These are phyloP conservation scores for Spathaspora passalidarum DNA, from an alignment of 805 yeast genomes.

Conservation along the genomic window DNA sequence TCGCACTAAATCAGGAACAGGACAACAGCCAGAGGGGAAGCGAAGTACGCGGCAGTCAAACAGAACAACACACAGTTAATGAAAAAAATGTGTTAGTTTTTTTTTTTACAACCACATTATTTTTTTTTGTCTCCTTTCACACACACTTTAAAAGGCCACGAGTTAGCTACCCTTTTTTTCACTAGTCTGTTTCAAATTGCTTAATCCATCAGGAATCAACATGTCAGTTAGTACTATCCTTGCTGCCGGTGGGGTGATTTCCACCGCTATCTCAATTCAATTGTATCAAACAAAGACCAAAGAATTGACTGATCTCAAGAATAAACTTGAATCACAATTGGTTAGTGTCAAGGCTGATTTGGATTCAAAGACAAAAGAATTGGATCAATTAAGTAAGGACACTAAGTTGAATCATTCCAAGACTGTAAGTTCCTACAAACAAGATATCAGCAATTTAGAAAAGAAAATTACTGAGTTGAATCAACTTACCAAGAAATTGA, in stretches of 20 bases:
- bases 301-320: background rate
- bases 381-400: conserved; percentile 6
- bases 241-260: conserved; percentile 6
- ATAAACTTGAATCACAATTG: background rate
- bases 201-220: background rate
- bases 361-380: conserved; percentile 6
- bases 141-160: background rate
- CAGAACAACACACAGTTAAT: no score
- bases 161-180: background rate
- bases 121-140: background rate
- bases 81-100: background rate
- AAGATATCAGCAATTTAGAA: background rate
- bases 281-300: conserved; percentile 2
- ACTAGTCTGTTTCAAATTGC: background rate
- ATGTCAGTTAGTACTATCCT: conserved; percentile 4
- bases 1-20: no score
- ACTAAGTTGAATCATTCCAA: background rate
- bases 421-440: background rate
- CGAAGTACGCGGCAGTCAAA: background rate
- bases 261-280: conserved; percentile 5
- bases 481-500: background rate
- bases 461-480: conserved; percentile 1
- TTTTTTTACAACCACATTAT: background rate
- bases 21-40: no score
- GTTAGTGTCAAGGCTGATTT: conserved; percentile 5